Base-by-base conservation (phyloP, 768 basidiomycete genomes). In the Kwoniella heveanensis region DNA sequence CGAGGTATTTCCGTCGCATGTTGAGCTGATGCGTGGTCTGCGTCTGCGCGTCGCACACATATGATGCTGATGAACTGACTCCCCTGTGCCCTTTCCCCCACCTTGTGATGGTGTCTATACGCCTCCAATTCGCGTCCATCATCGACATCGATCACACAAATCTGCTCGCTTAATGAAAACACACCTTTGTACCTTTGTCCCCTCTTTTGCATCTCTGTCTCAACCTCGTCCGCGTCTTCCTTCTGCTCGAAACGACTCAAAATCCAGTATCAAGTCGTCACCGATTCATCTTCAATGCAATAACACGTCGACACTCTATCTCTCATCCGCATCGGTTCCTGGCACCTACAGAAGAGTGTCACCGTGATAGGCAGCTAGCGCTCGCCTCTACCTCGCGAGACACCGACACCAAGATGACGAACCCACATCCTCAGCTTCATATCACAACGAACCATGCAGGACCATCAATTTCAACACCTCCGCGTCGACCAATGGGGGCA, bases 401-500 rank as follows among this genome's bases (percentile, higher is more conserved):
- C 5, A 44, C 9, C 39, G 39, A 44, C 39, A 44, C 3, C 39
- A 44, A 44, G 4, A 64, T 64, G 63, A 26, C 56, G 2, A 61
- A 61, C 19, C 57, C 54, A 37, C 61, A 55, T 36, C 60, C 65
- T n/a, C 29, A 48, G 19, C 49, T 66, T 2, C 54, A 57, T 29
- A 57, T 64, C 32, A 48, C 44, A 1, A 69, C 68, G 1, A 48
- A 54, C 10, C 46, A 47, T 39, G 61, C 61, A 26, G 61, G 61
- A 26, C 64, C 68, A 12, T 66, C 64, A 1, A 66, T 65, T 12
- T 47, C 64, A 2, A 54, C 60, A 0, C 60, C 61, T 39, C n/a
- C 52, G 8, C 71, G 71, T 22, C 51, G 72, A 30, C 69, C 74
- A 10, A 59, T 60, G 29, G 72, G 72, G 10, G 70, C 72, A 10